Evolutionary conservation across 2,329 filamentous ascomycete genomes (phyloP).

Genomic region (Sporothrix phasma): DNA sequence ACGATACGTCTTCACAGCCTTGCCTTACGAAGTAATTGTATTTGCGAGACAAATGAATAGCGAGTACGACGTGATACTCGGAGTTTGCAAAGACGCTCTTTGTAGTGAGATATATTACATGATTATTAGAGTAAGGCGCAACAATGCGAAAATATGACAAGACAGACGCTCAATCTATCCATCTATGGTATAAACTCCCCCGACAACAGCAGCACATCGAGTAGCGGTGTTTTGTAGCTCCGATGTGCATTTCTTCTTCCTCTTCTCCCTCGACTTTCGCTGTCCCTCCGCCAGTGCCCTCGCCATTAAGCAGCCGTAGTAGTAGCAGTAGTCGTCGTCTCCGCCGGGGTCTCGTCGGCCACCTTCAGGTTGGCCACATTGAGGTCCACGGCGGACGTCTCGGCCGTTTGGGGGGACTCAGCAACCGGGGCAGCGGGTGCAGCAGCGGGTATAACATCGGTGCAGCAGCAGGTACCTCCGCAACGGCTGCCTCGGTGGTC

Average conservation of each 20-base stretch:
- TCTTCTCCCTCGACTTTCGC: background rate
- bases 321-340: background rate
- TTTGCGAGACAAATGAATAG: too few species aligned
- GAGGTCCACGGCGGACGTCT: background rate
- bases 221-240: background rate
- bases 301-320: background rate
- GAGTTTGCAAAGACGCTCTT: too few species aligned
- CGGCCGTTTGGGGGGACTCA: background rate
- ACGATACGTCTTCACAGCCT: background rate
- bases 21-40: background rate
- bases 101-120: background rate
- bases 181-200: background rate
- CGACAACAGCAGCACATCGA: background rate
- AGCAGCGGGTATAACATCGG: too few species aligned
- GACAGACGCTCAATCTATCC: background rate
- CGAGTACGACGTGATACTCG: too few species aligned
- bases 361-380: constrained; percentile 5
- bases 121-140: background rate
- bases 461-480: background rate
- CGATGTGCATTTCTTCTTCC: background rate
- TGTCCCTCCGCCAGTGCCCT: background rate
- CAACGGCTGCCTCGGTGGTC: constrained; percentile 15
- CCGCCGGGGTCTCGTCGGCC: background rate
- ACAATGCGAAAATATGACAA: background rate
- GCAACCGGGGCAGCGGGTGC: background rate